Conservation (phyloP, 352 stramenopile genomes). For the Globisporangium acanthophoron region DNA sequence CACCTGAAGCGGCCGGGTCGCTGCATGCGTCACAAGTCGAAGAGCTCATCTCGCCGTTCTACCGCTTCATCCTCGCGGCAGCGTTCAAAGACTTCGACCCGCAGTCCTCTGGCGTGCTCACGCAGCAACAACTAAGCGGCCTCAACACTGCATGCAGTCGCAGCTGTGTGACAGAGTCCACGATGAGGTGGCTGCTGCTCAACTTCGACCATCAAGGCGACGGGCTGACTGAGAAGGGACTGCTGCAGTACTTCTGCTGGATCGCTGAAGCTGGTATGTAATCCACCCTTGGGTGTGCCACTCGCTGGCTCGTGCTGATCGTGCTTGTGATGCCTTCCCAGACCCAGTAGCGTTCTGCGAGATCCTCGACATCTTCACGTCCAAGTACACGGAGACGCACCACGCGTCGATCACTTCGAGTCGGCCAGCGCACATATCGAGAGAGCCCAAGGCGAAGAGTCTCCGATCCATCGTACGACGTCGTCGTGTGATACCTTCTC, state of each 20-base stretch:
- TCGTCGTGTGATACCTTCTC: not conserved
- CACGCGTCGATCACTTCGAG: conserved; percentile 35
- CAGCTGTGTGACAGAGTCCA: conserved; percentile 15
- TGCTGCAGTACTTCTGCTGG: conserved; percentile 69
- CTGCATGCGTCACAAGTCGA: conserved; percentile 13
- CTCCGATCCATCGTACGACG: conserved; percentile 13
- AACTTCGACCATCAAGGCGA: conserved; percentile 45
- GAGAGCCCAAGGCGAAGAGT: conserved; percentile 12
- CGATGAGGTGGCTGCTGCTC: conserved; percentile 41
- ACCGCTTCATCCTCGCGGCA: conserved; percentile 53
- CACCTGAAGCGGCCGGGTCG: not conserved
- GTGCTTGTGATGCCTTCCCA: conserved; percentile 9
- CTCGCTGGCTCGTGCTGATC: not conserved
- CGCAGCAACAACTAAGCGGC: conserved; percentile 22
- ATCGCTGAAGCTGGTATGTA: conserved; percentile 50
- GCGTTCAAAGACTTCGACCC: conserved; percentile 46
- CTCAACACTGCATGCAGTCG: conserved; percentile 44
- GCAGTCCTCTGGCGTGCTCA: conserved; percentile 23
- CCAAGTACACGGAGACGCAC: conserved; percentile 54
- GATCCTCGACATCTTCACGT: conserved; percentile 49
- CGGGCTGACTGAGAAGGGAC: conserved; percentile 42
- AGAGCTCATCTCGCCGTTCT: conserved; percentile 49
- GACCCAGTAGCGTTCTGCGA: conserved; percentile 54
- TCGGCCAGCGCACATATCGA: conserved; percentile 8
- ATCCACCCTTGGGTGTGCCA: not conserved